Evolutionary conservation across 345 rosid species (phyloP).

Genomic region (Eucalyptus marginata): DNA sequence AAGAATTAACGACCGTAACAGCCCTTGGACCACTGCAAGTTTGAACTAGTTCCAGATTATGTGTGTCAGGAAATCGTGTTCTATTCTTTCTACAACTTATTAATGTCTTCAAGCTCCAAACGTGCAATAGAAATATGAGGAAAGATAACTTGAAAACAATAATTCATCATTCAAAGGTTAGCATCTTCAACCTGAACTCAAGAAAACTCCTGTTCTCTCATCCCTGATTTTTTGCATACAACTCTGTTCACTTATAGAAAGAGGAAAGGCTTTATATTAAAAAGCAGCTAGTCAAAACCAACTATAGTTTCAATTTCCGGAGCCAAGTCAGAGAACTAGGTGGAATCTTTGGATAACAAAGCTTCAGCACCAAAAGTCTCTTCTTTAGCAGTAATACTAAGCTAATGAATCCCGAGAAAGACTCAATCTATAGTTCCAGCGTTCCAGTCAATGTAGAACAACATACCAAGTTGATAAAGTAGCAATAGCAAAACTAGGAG

Average conservation of each 20-base stretch:
- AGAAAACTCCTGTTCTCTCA: background rate
- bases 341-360: background rate
- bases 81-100: background rate
- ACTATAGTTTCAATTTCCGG: background rate
- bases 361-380: background rate
- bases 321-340: background rate
- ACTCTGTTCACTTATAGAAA: background rate
- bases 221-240: background rate
- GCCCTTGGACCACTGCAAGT: conserved; percentile 84
- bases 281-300: background rate
- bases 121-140: background rate
- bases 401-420: background rate
- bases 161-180: background rate
- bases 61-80: background rate
- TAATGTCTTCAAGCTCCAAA: background rate
- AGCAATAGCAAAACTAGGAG: background rate
- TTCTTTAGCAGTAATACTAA: background rate
- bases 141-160: background rate
- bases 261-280: background rate
- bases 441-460: background rate
- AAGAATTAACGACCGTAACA: conserved; percentile 54
- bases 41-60: background rate
- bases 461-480: background rate
- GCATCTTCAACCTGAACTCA: background rate
- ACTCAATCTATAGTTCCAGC: background rate